Evolutionary conservation across 2,329 filamentous ascomycete species (phyloP).

Genomic region (Cladorrhinum sp.): DNA sequence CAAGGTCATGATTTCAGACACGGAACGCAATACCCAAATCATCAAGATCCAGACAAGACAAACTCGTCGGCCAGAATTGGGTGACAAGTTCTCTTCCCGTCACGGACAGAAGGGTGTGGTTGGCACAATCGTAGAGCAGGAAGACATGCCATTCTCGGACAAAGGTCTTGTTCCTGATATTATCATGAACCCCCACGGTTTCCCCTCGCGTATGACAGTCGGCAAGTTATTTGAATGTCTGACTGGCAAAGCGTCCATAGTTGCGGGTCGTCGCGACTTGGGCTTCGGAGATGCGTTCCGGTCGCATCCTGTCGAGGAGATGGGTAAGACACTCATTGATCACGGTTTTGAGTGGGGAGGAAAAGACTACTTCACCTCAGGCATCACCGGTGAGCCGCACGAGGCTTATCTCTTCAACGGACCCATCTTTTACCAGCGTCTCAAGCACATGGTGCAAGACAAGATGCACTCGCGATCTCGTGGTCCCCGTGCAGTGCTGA

Average conservation of each 20-base stretch:
- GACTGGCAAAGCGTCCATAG: constrained; percentile 86
- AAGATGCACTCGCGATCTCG: constrained; percentile 97
- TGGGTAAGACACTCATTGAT: constrained; percentile 79
- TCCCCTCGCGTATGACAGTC: constrained; percentile 98
- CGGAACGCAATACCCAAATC: constrained; percentile 79
- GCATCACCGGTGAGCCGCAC: constrained; percentile 89
- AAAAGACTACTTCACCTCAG: constrained; percentile 94
- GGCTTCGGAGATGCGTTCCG: constrained; percentile 79
- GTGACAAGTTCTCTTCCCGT: constrained; percentile 97
- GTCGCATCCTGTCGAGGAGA: constrained; percentile 80
- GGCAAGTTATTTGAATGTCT: constrained; percentile 96
- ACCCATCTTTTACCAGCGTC: constrained; percentile 98
- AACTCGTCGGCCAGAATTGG: constrained; percentile 88
- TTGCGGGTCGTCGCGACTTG: constrained; percentile 83
- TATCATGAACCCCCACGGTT: constrained; percentile 99
- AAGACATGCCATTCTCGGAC: constrained; percentile 95
- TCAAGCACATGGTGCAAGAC: constrained; percentile 99
- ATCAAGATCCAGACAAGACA: constrained; percentile 97
- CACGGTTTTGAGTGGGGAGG: constrained; percentile 95
- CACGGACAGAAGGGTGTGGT: constrained; percentile 98
- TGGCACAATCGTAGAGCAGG: constrained; percentile 92
- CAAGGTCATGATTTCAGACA: constrained; percentile 91
- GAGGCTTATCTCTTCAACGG: constrained; percentile 98
- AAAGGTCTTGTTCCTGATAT: constrained; percentile 91
- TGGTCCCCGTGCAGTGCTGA: constrained; percentile 87